Conservation (phyloP, 2,329 filamentous ascomycete species). For the Xylariaceae sp. region DNA sequence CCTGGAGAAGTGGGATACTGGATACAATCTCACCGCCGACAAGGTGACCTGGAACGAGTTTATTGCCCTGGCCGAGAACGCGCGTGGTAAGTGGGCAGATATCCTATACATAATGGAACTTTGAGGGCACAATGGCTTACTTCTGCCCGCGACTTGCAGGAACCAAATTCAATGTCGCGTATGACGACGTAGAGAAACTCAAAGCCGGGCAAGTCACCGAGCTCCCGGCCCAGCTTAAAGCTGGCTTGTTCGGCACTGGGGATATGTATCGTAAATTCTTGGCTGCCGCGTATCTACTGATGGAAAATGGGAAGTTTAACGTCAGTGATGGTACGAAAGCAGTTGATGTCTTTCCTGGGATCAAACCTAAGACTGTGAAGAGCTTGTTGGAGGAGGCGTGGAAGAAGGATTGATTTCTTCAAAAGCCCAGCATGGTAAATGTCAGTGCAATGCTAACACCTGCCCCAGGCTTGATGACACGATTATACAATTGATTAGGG, state of each 20-base stretch:
- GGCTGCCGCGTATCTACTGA: background rate
- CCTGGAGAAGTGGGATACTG: conserved; percentile 5
- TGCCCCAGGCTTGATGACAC: too few species aligned
- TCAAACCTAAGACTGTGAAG: conserved; percentile 9
- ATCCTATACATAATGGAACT: too few species aligned
- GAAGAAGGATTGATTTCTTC: conserved; percentile 3
- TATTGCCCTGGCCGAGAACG: background rate
- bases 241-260: conserved; percentile 1
- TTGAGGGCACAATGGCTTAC: too few species aligned
- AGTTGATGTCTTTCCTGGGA: conserved; percentile 5
- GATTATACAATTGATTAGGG: too few species aligned
- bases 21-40: conserved; percentile 2
- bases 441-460: too few species aligned
- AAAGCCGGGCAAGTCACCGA: conserved; percentile 10
- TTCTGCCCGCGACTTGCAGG: background rate
- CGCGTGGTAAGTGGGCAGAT: conserved; percentile 6
- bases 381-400: conserved; percentile 6
- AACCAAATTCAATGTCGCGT: conserved; percentile 7
- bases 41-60: conserved; percentile 18
- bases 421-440: too few species aligned
- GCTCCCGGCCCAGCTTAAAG: conserved; percentile 2
- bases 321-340: background rate
- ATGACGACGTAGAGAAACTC: conserved; percentile 15
- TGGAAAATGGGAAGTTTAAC: conserved; percentile 2
- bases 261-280: background rate